phyloP scores from a whole-genome alignment of 2,329 filamentous ascomycete genomes.

The Aschersonia sp. region DNA sequence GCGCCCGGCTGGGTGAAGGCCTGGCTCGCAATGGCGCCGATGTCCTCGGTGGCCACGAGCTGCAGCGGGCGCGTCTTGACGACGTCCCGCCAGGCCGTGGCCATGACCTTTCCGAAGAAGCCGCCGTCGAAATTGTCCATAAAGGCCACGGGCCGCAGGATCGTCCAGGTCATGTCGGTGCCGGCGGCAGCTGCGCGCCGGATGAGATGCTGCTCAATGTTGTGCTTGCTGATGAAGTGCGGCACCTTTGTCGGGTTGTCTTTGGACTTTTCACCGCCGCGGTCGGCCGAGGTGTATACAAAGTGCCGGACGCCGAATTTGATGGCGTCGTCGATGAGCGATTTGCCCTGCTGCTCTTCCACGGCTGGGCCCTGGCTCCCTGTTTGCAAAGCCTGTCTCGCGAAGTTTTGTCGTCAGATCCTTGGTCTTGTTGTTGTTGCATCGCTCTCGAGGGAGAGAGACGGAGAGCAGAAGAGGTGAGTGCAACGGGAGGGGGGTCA shows the following conservation, averaged over 20 bases:
- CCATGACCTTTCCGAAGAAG: constrained; percentile 15
- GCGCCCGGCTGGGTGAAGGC: constrained; percentile 17
- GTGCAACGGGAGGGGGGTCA: not conserved
- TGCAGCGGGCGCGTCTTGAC: constrained; percentile 11
- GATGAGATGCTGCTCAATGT: constrained; percentile 45
- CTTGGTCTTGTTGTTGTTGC: not conserved
- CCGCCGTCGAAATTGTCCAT: constrained; percentile 22
- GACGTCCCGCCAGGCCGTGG: constrained; percentile 15
- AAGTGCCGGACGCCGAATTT: constrained; percentile 40
- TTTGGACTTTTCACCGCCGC: constrained; percentile 35
- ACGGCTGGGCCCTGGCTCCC: constrained; percentile 1
- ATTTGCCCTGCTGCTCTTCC: constrained; percentile 33
- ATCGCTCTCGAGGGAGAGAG: no score
- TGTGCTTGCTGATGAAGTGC: constrained; percentile 45
- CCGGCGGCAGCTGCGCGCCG: constrained; percentile 15
- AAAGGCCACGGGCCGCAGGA: constrained; percentile 24
- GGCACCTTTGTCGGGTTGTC: constrained; percentile 38
- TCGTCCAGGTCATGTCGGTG: constrained; percentile 18
- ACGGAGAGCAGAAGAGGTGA: not conserved
- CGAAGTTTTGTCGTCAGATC: not conserved
- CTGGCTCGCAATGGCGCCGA: constrained; percentile 22
- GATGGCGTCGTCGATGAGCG: constrained; percentile 37
- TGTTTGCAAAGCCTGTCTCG: not conserved
- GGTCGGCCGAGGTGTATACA: constrained; percentile 47
- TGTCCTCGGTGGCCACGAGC: constrained; percentile 19